Evolutionary conservation across 495 filamentous ascomycete species (phyloP).

Genomic region (Penicillium argentinense): DNA sequence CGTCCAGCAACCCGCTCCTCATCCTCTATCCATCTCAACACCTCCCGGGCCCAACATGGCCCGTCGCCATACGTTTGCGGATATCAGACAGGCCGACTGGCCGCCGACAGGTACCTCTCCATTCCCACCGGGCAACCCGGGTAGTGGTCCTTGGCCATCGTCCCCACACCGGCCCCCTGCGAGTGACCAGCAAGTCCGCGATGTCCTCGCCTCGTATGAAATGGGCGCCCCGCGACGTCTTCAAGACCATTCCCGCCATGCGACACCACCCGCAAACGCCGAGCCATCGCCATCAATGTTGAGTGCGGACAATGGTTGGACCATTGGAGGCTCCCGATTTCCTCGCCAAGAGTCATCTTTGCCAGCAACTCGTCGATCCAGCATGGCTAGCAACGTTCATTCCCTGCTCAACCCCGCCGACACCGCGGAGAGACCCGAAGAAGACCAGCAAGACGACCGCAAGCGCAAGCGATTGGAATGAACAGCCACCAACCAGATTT

Average conservation of each 20-base stretch:
- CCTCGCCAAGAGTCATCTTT: constrained; percentile 46
- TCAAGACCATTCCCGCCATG: constrained; percentile 63
- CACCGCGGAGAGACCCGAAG: constrained; percentile 69
- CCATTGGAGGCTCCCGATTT: constrained; percentile 48
- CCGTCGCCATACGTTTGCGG: constrained; percentile 90
- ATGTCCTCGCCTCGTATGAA: constrained; percentile 80
- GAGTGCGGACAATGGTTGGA: constrained; percentile 59
- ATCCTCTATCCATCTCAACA: constrained; percentile 76
- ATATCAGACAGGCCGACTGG: constrained; percentile 92
- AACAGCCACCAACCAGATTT: constrained; percentile 3
- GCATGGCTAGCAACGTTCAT: constrained; percentile 77
- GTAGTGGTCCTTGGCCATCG: constrained; percentile 73
- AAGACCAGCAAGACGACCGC: constrained; percentile 71
- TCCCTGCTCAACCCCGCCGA: constrained; percentile 83
- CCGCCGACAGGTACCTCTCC: constrained; percentile 66
- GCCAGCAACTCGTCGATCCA: constrained; percentile 67
- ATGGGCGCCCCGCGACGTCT: constrained; percentile 61
- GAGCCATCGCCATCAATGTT: constrained; percentile 48
- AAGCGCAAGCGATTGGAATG: constrained; percentile 76
- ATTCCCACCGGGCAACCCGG: constrained; percentile 43
- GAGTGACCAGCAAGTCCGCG: constrained; percentile 78
- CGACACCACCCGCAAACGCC: constrained; percentile 62
- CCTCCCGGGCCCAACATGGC: constrained; percentile 71
- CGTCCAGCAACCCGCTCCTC: constrained; percentile 63
- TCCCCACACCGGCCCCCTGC: constrained; percentile 70